Percentiles rank a stretch among this genome's conserved stretches.
phyloP scores from a whole-genome alignment of 306 rosid species.

The Quercus engelmannii region DNA sequence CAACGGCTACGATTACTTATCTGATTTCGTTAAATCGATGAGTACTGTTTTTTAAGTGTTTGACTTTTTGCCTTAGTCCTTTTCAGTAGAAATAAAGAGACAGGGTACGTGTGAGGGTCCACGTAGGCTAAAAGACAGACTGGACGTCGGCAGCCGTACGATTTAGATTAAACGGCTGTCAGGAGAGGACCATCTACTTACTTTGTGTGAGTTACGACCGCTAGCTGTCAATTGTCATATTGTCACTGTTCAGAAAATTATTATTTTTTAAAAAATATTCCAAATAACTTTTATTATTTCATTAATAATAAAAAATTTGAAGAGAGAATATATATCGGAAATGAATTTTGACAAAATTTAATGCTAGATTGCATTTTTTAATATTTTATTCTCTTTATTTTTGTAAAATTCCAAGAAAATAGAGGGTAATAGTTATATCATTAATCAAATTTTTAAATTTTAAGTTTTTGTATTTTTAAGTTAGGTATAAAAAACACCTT shows the following conservation, averaged over 20 bases:
- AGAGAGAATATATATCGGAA: accelerated
- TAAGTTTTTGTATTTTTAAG: too few relatives aligned
- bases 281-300: too few relatives aligned
- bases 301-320: too few relatives aligned
- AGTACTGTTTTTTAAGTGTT: constrained; percentile 12
- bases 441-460: too few relatives aligned
- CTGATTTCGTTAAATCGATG: neutral
- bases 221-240: constrained; percentile 1
- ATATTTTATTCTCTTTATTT: too few relatives aligned
- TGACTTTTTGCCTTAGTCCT: constrained; percentile 1
- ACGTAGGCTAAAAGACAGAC: neutral
- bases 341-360: too few relatives aligned
- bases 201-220: constrained; percentile 20
- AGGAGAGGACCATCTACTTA: constrained; percentile 37
- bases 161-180: constrained; percentile 35
- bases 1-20: constrained; percentile 19
- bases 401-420: too few relatives aligned
- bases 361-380: too few relatives aligned
- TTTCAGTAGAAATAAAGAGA: constrained; percentile 11
- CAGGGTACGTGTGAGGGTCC: constrained; percentile 21
- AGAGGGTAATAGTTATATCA: accelerated
- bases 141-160: constrained; percentile 36
- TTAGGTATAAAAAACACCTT: too few relatives aligned
- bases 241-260: neutral
- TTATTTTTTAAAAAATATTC: neutral